Percentiles rank a stretch among this genome's conserved stretches.
Evolutionary conservation across 164 flowering plant species (phyloP).

Genomic region (Buxus sempervirens): DNA sequence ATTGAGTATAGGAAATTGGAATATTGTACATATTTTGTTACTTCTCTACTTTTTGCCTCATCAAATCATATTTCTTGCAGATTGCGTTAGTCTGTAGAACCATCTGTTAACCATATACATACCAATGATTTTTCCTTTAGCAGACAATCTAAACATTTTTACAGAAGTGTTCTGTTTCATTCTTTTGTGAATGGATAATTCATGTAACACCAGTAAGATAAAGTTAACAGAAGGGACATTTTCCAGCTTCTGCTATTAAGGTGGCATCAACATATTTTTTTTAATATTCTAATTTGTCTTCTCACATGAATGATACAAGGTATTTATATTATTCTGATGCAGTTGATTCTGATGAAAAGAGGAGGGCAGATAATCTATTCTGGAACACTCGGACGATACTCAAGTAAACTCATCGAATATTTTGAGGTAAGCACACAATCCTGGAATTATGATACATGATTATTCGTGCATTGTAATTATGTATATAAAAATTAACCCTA

Average conservation of each 20-base stretch:
- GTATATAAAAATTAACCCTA: too few relatives aligned
- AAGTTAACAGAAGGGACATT: neutral
- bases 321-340: conserved; percentile 5
- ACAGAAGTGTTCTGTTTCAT: neutral
- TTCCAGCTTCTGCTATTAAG: neutral
- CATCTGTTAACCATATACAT: too few relatives aligned
- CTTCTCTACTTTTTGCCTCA: too few relatives aligned
- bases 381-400: conserved; percentile 32
- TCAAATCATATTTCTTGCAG: too few relatives aligned
- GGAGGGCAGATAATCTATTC: conserved; percentile 42
- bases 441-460: neutral
- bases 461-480: too few relatives aligned
- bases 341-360: conserved; percentile 40
- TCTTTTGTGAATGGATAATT: neutral
- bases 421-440: conserved; percentile 28
- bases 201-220: neutral
- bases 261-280: neutral
- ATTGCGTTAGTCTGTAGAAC: too few relatives aligned
- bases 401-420: conserved; percentile 30
- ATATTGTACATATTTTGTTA: too few relatives aligned
- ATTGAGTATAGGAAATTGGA: too few relatives aligned
- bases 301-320: neutral
- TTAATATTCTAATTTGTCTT: neutral
- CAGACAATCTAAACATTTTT: too few relatives aligned
- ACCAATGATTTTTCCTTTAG: too few relatives aligned